Evolutionary conservation across 768 basidiomycete genomes (phyloP), one percentile per base, ranked within the genome.

Genomic region (Clitopilus passeckerianus): DNA sequence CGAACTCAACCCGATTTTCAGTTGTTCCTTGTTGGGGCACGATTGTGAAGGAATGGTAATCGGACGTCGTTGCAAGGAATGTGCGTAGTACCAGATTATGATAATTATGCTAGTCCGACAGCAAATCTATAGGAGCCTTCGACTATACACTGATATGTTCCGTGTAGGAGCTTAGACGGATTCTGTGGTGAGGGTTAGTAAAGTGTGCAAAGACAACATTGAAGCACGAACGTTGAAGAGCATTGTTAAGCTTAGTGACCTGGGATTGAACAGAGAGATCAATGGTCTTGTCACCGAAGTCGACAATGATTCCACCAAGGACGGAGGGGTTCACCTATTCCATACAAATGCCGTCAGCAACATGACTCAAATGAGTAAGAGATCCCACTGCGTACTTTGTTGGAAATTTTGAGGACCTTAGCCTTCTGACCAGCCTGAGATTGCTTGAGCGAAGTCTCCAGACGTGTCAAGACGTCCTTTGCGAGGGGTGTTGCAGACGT

Each of bases 281-380:
- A 67, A 99, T 90, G 57, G 93, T 94, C 81, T 96, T 96, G 80
- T 98, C 97, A 63, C 95, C 96, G 70, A 99, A 94, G 77, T 99
- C 97, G 54, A 99, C 89, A 61, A 98, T 82, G 60, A 98, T 73
- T 55, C 97, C 97, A 59, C 96, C 97, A 62, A 98, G 76, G 59
- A 98, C 79, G n/a, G 85, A 77, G 46, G 94, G 87, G 80, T 98
- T 95, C 69, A 98, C 90, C 94, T 96, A 61, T 30, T 30, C 30
- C 15, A 30, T 18, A 46, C 57, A 60, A 33, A 56, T 55, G 65
- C 57, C 63, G 43, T 16, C 20, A 20, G 52, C 5, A 61, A 24
- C 1, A n/a, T 43, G 34, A 34, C 15, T 54, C 8, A 23, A 56
- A 41, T 41, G 60, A 24, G 18, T 34, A 41, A 61, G 23, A 44